Base-by-base conservation (phyloP, 495 filamentous ascomycete genomes). In the Usnea hakonensis region DNA sequence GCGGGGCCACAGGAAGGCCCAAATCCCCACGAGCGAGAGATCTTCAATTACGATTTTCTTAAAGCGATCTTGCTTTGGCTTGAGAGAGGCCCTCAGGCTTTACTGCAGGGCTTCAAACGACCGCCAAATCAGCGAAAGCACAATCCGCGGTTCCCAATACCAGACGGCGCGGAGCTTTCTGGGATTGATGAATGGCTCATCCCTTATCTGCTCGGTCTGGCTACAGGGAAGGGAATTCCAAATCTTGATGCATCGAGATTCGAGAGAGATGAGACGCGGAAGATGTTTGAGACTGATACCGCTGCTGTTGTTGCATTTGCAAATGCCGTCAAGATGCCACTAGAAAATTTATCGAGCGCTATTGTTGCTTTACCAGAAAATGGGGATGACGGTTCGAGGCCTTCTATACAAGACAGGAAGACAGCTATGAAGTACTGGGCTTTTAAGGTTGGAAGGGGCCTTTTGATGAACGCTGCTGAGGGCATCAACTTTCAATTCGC, bases 61-160 rank as follows among this genome's bases (percentile, higher is more conserved):
- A 83, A 81, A 69, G 83, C 85, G 4, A 85, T 87, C 23, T 53
- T 85, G 6, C 77, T 87, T 8, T 88, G 84, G 79, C 68, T 87
- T 5, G 81, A 83, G 50, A 81, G 80, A 6, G 85, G 85, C 13
- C 69, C 79, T 26, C 74, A 77, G 19, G 71, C 72, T 37, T 57
- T 88, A 8, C 67, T 85, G 2, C 69, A 78, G 40, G 85, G 81
- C 2, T 88, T 88, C 68, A 81, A 80, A 35, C 71, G 72, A 17
- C 68, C 71, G 17, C 61, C 69, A 2, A 68, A 68, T 13, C 67
- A 73, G 65, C 66, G 72, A 13, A 71, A 72, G 23, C 68, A 73
- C 41, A 67, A 69, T 41, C 65, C 69, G 16, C 74, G 83, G 3
- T 82, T 81, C 64, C 85, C 84, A 16, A 75, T 88, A 21, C 73